phyloP scores from a whole-genome alignment of 2,329 filamentous ascomycete genomes.

The Sporothrix curviconia region DNA sequence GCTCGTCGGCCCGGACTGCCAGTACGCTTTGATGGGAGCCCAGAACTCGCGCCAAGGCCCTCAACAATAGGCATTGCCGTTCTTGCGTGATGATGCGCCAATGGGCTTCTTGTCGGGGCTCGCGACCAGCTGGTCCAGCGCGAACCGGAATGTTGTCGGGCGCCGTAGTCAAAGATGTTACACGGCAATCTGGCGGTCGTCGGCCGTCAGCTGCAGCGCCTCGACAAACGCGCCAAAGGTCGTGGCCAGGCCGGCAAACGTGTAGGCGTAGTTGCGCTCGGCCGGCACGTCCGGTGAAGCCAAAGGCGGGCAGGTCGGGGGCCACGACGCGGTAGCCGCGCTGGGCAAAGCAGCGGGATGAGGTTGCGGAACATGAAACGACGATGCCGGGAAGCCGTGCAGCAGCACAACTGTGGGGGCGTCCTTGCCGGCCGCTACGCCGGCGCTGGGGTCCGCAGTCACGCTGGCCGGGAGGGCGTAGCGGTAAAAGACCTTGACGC shows the following conservation, averaged over 20 bases:
- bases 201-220: constrained; percentile 33
- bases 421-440: constrained; percentile 3
- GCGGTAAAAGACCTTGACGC: constrained; percentile 36
- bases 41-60: constrained; percentile 46
- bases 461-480: constrained; percentile 22
- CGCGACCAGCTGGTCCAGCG: constrained; percentile 39
- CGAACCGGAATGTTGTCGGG: constrained; percentile 49
- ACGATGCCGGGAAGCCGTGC: constrained; percentile 40
- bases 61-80: constrained; percentile 56
- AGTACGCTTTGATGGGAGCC: constrained; percentile 40
- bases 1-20: constrained; percentile 32
- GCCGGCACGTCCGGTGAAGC: constrained; percentile 46
- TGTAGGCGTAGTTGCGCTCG: constrained; percentile 41
- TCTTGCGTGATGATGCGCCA: constrained; percentile 49
- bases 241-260: constrained; percentile 44
- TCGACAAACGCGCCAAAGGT: constrained; percentile 45
- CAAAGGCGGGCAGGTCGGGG: constrained; percentile 54
- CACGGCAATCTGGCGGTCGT: constrained; percentile 37
- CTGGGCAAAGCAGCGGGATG: constrained; percentile 34
- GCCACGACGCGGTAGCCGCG: constrained; percentile 40
- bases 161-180: constrained; percentile 61
- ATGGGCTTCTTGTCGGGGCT: constrained; percentile 23
- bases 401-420: constrained; percentile 35
- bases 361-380: constrained; percentile 39
- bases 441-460: neutral